Conservation (phyloP, 352 stramenopile genomes). For the Pythium rhizo-oryzae region DNA sequence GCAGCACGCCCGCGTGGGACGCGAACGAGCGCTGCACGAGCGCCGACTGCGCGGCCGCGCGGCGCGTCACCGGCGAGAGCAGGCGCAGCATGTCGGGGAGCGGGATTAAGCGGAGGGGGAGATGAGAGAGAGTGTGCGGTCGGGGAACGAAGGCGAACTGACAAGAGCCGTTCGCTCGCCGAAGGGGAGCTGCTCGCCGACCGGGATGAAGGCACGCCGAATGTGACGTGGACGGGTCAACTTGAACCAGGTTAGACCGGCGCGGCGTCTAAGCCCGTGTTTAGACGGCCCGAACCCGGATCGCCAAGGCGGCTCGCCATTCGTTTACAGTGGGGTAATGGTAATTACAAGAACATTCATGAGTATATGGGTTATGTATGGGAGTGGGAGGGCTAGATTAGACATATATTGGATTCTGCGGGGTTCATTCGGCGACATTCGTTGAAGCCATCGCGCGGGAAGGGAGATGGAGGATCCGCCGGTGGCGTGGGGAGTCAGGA, state of each 20-base stretch:
- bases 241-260: constrained; percentile 38
- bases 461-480: too few species aligned
- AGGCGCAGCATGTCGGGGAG: constrained; percentile 29
- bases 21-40: constrained; percentile 33
- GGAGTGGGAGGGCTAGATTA: background rate
- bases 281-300: constrained; percentile 21
- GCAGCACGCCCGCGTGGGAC: constrained; percentile 43
- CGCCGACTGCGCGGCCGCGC: background rate
- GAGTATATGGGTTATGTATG: too few species aligned
- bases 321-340: constrained; percentile 26
- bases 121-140: background rate
- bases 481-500: too few species aligned
- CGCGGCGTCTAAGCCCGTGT: constrained; percentile 14
- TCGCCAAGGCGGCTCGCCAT: constrained; percentile 10
- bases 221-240: constrained; percentile 33
- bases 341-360: too few species aligned
- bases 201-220: background rate
- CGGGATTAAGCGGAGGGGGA: background rate
- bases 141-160: constrained; percentile 3
- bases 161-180: too few species aligned
- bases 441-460: too few species aligned
- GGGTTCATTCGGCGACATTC: constrained; percentile 5
- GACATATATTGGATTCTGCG: background rate
- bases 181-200: background rate
- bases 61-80: constrained; percentile 9